Percentiles rank a stretch among this genome's conserved stretches.
Evolutionary conservation across 768 basidiomycete genomes (phyloP).

Genomic region (Tubosaeta sp.): DNA sequence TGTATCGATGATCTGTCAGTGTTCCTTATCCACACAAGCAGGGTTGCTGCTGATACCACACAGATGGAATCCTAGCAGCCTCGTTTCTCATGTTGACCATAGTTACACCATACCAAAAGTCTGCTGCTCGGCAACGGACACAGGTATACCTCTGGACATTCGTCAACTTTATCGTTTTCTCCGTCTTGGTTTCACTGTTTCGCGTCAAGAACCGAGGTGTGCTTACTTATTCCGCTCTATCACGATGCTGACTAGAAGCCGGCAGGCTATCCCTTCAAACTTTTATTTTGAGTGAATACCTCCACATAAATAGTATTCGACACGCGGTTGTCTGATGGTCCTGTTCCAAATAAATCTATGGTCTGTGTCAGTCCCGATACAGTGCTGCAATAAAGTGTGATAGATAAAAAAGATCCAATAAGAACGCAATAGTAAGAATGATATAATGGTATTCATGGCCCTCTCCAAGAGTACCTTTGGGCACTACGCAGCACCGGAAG

Average conservation of each 20-base stretch:
- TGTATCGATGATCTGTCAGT: conserved; percentile 80
- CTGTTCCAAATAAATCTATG: conserved; percentile 1
- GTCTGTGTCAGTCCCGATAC: neutral
- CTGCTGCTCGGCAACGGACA: conserved; percentile 69
- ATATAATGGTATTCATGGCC: conserved; percentile 16
- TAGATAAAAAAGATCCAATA: conserved; percentile 24
- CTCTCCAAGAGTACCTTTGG: neutral
- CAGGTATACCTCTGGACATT: conserved; percentile 89
- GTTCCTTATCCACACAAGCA: neutral
- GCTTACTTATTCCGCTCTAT: conserved; percentile 3
- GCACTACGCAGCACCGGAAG: conserved; percentile 13
- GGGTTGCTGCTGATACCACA: neutral
- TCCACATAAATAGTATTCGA: neutral
- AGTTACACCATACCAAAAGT: conserved; percentile 73
- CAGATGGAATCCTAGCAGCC: conserved; percentile 80
- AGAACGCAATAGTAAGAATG: conserved; percentile 10
- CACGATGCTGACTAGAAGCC: neutral
- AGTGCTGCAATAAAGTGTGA: conserved; percentile 10
- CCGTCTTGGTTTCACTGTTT: conserved; percentile 82
- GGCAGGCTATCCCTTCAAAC: conserved; percentile 76
- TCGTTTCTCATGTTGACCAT: conserved; percentile 78
- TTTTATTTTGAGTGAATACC: conserved; percentile 53
- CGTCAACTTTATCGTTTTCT: conserved; percentile 81
- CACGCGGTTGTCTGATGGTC: neutral
- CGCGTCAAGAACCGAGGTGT: conserved; percentile 87